Percentiles rank a stretch among this genome's conserved stretches.
Conservation (phyloP, 208 protist species). For the Crithidia mellificae region DNA sequence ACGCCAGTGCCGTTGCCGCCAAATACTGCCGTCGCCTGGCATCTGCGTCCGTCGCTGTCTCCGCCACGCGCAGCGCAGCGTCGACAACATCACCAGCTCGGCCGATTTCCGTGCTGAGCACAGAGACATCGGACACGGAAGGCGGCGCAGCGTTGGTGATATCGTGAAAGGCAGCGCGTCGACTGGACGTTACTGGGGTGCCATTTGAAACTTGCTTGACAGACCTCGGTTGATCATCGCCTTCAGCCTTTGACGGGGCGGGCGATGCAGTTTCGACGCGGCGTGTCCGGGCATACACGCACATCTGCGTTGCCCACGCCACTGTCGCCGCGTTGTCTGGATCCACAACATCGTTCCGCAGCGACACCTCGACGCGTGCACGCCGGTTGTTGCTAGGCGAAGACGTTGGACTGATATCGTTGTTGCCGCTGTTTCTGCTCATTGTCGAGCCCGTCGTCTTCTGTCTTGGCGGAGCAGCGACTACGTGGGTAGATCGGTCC, state of each 20-base stretch:
- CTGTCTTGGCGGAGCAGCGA: not conserved
- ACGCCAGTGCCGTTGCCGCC: constrained; percentile 24
- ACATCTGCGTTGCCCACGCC: constrained; percentile 32
- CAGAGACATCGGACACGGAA: constrained; percentile 1
- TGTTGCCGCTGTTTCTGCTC: no score
- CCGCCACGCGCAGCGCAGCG: not conserved
- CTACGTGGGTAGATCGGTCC: not conserved
- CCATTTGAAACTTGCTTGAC: not conserved
- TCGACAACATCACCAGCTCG: not conserved
- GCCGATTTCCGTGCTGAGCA: constrained; percentile 7
- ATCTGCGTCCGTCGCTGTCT: constrained; percentile 20
- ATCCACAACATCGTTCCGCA: constrained; percentile 29
- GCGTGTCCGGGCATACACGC: constrained; percentile 20
- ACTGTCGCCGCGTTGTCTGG: constrained; percentile 20
- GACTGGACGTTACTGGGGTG: not conserved
- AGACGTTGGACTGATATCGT: not conserved
- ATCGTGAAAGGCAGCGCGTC: constrained; percentile 15
- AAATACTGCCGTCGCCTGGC: constrained; percentile 21
- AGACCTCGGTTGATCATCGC: no score
- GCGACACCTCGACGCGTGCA: constrained; percentile 4
- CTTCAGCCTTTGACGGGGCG: no score
- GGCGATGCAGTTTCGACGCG: not conserved
- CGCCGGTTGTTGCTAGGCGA: not conserved
- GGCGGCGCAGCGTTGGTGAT: constrained; percentile 1
- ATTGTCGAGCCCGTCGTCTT: not conserved